These are phyloP conservation scores for Laetiporus sulphureus DNA, from an alignment of 1,284 basidiomycete genomes.

Conservation along the genomic window DNA sequence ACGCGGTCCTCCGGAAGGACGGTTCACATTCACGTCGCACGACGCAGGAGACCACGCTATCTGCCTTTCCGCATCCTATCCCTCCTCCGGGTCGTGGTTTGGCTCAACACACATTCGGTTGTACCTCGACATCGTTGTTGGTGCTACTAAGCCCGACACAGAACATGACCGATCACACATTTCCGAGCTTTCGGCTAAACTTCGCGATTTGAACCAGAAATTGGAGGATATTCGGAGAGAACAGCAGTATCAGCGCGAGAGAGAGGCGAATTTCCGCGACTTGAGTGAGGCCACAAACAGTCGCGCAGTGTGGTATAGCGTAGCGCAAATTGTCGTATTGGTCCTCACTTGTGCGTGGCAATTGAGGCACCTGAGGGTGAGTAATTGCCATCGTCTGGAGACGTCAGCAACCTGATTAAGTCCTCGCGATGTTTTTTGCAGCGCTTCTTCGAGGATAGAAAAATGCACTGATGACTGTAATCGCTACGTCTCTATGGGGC, in stretches of 20 bases:
- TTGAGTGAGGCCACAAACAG: conserved; percentile 87
- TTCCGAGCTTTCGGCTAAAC: conserved; percentile 77
- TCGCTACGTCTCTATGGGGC: no score
- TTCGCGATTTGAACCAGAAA: conserved; percentile 90
- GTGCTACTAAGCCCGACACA: conserved; percentile 74
- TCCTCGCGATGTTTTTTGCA: conserved; percentile 25
- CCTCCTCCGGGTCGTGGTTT: conserved; percentile 69
- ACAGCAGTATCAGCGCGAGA: conserved; percentile 96
- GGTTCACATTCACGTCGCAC: conserved; percentile 97
- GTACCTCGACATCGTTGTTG: conserved; percentile 91
- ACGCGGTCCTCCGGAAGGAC: conserved; percentile 82
- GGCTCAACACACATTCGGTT: conserved; percentile 86
- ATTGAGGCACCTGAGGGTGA: conserved; percentile 83
- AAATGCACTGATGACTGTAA: conserved; percentile 68
- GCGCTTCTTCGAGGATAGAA: conserved; percentile 88
- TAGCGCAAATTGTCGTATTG: conserved; percentile 83
- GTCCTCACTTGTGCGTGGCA: conserved; percentile 90
- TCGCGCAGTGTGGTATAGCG: conserved; percentile 88
- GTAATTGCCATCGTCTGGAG: conserved; percentile 24
- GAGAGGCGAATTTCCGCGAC: conserved; percentile 88
- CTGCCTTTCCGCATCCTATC: conserved; percentile 87
- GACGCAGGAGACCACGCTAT: conserved; percentile 96
- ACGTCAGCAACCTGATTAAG: neutral
- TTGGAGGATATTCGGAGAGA: conserved; percentile 90
- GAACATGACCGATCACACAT: conserved; percentile 87